Evolutionary conservation across 2,329 filamentous ascomycete genomes (phyloP).

Genomic region (Meredithiella fracta): DNA sequence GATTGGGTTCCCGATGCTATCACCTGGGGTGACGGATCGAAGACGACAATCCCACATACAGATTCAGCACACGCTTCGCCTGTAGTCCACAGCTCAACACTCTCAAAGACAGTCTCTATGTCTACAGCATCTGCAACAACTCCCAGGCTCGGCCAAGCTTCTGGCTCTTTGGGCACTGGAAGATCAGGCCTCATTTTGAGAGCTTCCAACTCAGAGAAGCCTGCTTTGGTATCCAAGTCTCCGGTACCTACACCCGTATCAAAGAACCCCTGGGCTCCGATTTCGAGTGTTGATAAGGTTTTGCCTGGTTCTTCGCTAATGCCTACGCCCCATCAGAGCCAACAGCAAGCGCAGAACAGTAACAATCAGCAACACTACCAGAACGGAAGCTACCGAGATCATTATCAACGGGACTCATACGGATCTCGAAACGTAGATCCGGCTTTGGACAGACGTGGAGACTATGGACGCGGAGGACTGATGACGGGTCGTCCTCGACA

Average conservation of each 20-base stretch:
- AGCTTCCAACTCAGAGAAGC: conserved; percentile 44
- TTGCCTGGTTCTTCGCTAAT: conserved; percentile 38
- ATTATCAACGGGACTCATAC: conserved; percentile 8
- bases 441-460: conserved; percentile 6
- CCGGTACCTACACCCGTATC: conserved; percentile 49
- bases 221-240: conserved; percentile 56
- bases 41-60: conserved; percentile 53
- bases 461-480: conserved; percentile 4
- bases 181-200: conserved; percentile 50
- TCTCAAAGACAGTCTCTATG: conserved; percentile 14
- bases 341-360: conserved; percentile 18
- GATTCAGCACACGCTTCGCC: conserved; percentile 22
- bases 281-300: conserved; percentile 72
- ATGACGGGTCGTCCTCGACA: conserved; percentile 10
- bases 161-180: background rate
- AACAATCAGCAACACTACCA: background rate
- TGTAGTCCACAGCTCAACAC: conserved; percentile 25
- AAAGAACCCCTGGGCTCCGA: conserved; percentile 80
- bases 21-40: conserved; percentile 78
- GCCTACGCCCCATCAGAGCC: conserved; percentile 19
- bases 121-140: background rate
- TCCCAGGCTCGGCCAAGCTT: background rate
- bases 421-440: conserved; percentile 5
- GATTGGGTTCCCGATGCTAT: conserved; percentile 62
- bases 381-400: background rate